Conservation (phyloP, 768 basidiomycete genomes). For the Psilocybe azurescens region DNA sequence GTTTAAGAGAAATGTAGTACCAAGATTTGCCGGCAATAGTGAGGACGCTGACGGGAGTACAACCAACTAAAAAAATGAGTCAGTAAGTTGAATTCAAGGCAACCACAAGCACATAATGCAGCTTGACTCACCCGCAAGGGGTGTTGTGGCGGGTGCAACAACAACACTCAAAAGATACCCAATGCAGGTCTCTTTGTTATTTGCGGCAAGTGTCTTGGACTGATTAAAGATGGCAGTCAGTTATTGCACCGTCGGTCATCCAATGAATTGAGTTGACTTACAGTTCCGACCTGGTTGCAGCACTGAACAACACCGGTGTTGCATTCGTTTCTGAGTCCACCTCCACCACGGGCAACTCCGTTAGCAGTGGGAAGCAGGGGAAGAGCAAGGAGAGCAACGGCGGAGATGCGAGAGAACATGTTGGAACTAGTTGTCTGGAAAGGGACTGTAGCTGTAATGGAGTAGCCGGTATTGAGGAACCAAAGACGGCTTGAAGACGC, state of each 20-base stretch:
- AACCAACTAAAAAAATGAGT: constrained; percentile 18
- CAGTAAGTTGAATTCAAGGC: background rate
- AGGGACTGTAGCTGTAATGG: background rate
- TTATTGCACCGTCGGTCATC: background rate
- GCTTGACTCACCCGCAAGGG: constrained; percentile 22
- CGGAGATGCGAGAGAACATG: constrained; percentile 28
- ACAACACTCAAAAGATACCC: constrained; percentile 15
- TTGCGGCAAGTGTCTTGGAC: background rate
- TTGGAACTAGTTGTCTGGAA: background rate
- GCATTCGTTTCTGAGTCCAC: constrained; percentile 18
- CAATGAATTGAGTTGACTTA: too few species aligned
- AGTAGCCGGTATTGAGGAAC: background rate
- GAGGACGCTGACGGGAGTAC: constrained; percentile 22
- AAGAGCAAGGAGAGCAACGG: constrained; percentile 25
- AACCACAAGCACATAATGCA: background rate
- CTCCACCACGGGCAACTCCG: constrained; percentile 20
- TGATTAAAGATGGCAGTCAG: background rate
- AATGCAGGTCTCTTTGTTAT: constrained; percentile 6
- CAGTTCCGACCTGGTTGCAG: constrained; percentile 25
- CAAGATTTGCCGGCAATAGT: constrained; percentile 22
- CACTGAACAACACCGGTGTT: constrained; percentile 25
- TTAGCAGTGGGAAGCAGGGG: constrained; percentile 26
- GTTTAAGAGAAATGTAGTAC: background rate
- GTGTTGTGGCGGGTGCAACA: too few species aligned
- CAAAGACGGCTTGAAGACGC: background rate